Evolutionary conservation across 139 green algal genomes (phyloP).

Genomic region (Coccomyxa sp.): DNA sequence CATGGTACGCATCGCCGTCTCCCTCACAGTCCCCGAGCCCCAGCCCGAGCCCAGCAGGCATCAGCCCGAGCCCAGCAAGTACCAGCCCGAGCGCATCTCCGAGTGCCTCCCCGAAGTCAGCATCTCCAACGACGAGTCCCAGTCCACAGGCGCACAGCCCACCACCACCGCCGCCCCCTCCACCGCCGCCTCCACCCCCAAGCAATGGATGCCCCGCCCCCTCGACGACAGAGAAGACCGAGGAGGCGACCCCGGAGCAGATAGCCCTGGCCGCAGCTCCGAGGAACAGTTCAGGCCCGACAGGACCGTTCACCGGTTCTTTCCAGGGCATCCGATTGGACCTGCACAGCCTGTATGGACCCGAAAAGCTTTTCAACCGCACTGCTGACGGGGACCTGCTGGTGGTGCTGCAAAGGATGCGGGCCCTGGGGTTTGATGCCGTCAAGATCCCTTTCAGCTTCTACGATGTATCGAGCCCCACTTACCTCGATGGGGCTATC

Average conservation of each 20-base stretch:
- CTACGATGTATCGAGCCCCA: not conserved
- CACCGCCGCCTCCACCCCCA: not conserved
- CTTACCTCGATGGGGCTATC: not conserved
- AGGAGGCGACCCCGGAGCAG: not conserved
- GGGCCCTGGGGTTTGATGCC: not conserved
- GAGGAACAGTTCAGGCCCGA: not conserved
- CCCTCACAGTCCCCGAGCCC: not conserved
- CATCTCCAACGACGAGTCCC: not conserved
- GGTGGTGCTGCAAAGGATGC: not conserved
- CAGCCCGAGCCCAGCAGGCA: not conserved
- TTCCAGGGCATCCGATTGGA: not conserved
- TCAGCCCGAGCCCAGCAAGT: not conserved
- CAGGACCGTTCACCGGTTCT: not conserved
- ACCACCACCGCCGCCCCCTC: not conserved
- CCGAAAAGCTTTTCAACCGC: not conserved
- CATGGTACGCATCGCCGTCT: not conserved
- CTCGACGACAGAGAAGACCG: not conserved
- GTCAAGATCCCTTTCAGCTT: not conserved
- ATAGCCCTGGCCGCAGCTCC: not conserved
- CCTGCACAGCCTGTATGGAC: not conserved
- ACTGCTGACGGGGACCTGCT: not conserved
- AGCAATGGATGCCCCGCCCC: not conserved
- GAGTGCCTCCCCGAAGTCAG: not conserved
- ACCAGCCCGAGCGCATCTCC: not conserved
- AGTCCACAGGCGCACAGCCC: not conserved